Evolutionary conservation across 2,329 filamentous ascomycete genomes (phyloP).

Genomic region (Botrytis byssoidea): DNA sequence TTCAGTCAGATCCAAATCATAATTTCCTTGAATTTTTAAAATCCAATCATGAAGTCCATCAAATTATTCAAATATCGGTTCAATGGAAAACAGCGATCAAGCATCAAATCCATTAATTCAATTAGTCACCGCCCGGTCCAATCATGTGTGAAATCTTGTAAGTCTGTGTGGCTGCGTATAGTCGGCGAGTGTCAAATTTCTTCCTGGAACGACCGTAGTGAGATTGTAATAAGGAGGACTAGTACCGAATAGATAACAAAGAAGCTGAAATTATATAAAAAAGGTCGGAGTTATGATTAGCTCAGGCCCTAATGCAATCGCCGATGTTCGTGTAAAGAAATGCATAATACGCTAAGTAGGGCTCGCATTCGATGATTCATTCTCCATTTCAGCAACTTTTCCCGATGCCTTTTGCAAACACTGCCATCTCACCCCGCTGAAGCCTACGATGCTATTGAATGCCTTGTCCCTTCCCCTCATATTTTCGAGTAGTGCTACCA

Average conservation of each 20-base stretch:
- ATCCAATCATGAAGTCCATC: not conserved
- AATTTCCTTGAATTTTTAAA: not conserved
- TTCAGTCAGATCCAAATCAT: not conserved
- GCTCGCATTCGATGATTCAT: not conserved
- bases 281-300: not conserved
- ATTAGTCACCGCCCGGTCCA: not conserved
- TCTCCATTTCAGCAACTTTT: not conserved
- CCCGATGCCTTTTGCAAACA: slow-evolving; percentile 30
- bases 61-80: not conserved
- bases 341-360: not conserved
- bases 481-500: slow-evolving; percentile 30
- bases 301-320: not conserved
- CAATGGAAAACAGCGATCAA: not conserved
- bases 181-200: not conserved
- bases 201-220: not conserved
- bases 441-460: slow-evolving; percentile 41
- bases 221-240: not conserved
- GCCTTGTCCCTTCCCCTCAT: slow-evolving; percentile 40
- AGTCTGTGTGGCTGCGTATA: not conserved
- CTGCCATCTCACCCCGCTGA: slow-evolving; percentile 41
- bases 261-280: not conserved
- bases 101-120: not conserved
- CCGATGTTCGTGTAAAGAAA: not conserved
- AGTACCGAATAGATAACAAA: not conserved
- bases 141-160: not conserved